Percentiles rank a stretch among this genome's conserved stretches.
Evolutionary conservation across 257 asterid genomes (phyloP).

Genomic region (Nicotiana noctiflora): DNA sequence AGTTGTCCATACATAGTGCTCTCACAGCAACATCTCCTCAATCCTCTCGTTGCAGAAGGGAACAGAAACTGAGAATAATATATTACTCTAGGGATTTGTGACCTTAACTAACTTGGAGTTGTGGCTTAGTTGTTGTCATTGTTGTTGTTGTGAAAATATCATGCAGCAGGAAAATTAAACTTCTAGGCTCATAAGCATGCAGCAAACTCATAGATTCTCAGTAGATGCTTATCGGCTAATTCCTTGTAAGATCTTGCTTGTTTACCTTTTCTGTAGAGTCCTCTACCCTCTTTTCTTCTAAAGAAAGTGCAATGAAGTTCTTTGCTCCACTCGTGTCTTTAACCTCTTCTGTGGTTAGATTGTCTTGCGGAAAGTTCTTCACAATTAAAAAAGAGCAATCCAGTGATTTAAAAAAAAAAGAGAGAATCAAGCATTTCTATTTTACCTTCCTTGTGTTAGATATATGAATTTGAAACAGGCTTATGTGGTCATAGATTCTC

Average conservation of each 20-base stretch:
- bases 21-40: neutral
- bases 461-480: no score
- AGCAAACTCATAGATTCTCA: neutral
- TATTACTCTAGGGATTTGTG: neutral
- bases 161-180: neutral
- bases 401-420: neutral
- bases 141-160: neutral
- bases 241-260: slow-evolving; percentile 12
- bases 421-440: neutral
- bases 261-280: slow-evolving; percentile 6
- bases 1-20: neutral
- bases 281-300: slow-evolving; percentile 16
- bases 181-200: neutral
- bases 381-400: neutral
- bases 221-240: slow-evolving; percentile 1
- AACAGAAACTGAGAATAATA: neutral
- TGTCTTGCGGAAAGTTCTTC: slow-evolving; percentile 5
- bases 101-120: neutral
- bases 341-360: neutral
- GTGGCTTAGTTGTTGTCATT: neutral
- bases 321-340: neutral
- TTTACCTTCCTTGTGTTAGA: neutral
- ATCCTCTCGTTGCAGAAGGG: neutral
- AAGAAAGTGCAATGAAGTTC: neutral
- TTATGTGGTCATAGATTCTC: neutral